A percentile compares a stretch with the other conserved stretches of the same genome.
Conservation (phyloP, 148 eudicot genomes). For the Limonium bicolor region DNA sequence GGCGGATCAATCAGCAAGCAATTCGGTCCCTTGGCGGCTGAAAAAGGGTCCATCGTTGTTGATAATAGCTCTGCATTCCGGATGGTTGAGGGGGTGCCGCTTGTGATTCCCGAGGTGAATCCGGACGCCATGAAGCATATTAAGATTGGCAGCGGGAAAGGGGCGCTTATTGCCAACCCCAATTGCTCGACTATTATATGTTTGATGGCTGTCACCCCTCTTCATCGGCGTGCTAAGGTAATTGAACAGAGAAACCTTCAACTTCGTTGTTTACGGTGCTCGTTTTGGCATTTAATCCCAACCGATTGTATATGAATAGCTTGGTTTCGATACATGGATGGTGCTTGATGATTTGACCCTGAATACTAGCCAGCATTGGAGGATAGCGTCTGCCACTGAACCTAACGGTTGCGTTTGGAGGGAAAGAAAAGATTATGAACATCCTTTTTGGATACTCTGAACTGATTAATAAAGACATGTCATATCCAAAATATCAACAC, state of each 20-base stretch:
- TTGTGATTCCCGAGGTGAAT: conserved; percentile 93
- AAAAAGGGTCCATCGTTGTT: conserved; percentile 64
- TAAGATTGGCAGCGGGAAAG: conserved; percentile 50
- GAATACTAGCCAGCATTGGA: too few relatives aligned
- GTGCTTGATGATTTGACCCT: too few relatives aligned
- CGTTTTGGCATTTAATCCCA: background rate
- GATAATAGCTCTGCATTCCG: conserved; percentile 96
- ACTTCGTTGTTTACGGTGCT: background rate
- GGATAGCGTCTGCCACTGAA: too few relatives aligned
- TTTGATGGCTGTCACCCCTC: conserved; percentile 96
- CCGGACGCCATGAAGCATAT: conserved; percentile 65
- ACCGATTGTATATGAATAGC: background rate
- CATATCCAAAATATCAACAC: too few relatives aligned
- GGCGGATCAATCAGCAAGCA: conserved; percentile 78
- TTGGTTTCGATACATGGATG: too few relatives aligned
- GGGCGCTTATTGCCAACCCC: conserved; percentile 85
- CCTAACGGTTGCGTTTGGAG: too few relatives aligned
- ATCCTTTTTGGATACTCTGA: too few relatives aligned
- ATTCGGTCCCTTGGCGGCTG: conserved; percentile 70
- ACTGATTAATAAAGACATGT: too few relatives aligned
- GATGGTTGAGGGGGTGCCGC: conserved; percentile 73
- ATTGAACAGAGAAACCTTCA: background rate
- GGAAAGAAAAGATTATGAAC: too few relatives aligned
- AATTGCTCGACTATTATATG: conserved; percentile 97
- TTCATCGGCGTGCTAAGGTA: conserved; percentile 89